Base-by-base conservation (phyloP, 2,329 filamentous ascomycete species). In the Gremmenia infestans region DNA sequence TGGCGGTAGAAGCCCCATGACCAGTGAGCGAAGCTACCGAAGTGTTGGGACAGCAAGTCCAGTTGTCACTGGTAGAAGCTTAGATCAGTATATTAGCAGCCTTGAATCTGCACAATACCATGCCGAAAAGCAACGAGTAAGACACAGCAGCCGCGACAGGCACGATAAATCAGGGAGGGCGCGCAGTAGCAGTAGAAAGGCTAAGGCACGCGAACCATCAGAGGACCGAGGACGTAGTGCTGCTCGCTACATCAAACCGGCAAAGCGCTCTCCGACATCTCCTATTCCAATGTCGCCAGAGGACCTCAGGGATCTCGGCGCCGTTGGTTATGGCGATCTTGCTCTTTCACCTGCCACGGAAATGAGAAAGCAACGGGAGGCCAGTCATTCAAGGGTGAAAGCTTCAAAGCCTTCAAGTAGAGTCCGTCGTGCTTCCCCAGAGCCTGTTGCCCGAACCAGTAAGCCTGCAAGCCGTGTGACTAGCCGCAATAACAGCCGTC, bases 221-320 rank as follows among this genome's bases (percentile, higher is more conserved):
- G 82, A 87, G 61, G 87, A 88, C 43, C 84, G 89, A 55, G 89
- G 88, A 19, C 81, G 89, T 59, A 80, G 79, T 23, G 75, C 80
- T 12, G 78, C 81, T 46, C 81, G 86, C 22, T 87, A 85, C 61
- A 91, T 87, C 60, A 87, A 85, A 67, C 83, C 88, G 17, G 82
- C 85, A 12, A 96, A 96, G 72, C 81, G 89, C 22, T 97, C 93
- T 1, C 93, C 93, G 0, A 95, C 91, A 2, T 97, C 93, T 0
- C 93, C 93, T 0, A 81, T 96, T 2, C 91, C 92, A 3, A 97
- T 97, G 92, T 96, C 92, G 3, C 91, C 91, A 0, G 90, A 96
- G 65, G 91, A 97, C 65, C 70, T 89, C 57, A 82, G 84, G 67
- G 86, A 81, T 63, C 72, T 87, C 50, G 81, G 79, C 60, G 63